Evolutionary conservation across 352 stramenopile species (phyloP).

Genomic region (Nothophytophthora sp.): DNA sequence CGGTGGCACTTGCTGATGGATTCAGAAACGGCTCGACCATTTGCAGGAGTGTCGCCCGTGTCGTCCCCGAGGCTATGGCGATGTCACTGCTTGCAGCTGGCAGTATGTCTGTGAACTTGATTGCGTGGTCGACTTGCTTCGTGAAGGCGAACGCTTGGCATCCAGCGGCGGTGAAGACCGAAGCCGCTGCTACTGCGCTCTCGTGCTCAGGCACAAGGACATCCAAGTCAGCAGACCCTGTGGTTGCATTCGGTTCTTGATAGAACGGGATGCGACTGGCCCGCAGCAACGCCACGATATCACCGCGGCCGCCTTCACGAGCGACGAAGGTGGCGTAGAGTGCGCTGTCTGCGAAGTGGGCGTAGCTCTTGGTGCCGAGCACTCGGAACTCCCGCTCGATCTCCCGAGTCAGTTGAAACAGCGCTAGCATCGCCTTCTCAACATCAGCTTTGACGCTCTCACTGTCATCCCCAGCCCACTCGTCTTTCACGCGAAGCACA

Average conservation of each 20-base stretch:
- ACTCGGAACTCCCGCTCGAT: conserved; percentile 50
- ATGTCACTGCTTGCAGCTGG: not conserved
- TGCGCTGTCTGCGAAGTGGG: conserved; percentile 43
- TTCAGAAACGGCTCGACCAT: conserved; percentile 50
- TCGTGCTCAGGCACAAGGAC: not conserved
- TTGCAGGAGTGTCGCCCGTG: conserved; percentile 10
- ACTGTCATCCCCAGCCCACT: not conserved
- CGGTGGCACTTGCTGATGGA: conserved; percentile 23
- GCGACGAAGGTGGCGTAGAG: conserved; percentile 55
- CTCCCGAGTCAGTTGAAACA: conserved; percentile 35
- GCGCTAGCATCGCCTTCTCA: conserved; percentile 12
- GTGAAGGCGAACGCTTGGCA: conserved; percentile 24
- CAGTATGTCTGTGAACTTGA: conserved; percentile 16
- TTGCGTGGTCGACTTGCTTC: conserved; percentile 1
- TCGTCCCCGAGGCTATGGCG: not conserved
- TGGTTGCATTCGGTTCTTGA: conserved; percentile 37
- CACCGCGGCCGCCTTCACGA: conserved; percentile 3
- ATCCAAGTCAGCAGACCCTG: conserved; percentile 8
- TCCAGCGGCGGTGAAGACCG: conserved; percentile 19
- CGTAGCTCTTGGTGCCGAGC: conserved; percentile 44
- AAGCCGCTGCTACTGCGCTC: not conserved
- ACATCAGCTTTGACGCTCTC: not conserved
- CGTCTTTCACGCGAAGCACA: conserved; percentile 1
- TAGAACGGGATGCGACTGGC: conserved; percentile 58
- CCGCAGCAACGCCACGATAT: conserved; percentile 45